These are phyloP conservation scores for Fragosphaeria purpurea DNA, from an alignment of 2,329 filamentous ascomycete genomes.

Conservation along the genomic window DNA sequence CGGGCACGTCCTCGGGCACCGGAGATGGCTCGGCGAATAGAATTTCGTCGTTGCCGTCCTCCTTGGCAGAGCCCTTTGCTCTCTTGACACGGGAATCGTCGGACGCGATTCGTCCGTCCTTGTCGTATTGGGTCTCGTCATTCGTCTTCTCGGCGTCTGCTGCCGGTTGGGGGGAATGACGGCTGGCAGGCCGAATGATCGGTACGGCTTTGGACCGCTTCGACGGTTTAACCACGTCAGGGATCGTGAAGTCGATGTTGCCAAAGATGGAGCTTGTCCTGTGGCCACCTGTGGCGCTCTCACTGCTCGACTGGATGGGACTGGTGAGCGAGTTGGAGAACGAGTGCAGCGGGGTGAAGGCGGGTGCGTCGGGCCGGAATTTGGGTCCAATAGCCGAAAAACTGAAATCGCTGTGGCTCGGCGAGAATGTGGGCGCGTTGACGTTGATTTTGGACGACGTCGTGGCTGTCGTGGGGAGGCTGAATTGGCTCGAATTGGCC, in stretches of 20 bases:
- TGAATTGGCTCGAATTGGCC: conserved; percentile 30
- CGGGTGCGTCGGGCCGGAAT: conserved; percentile 67
- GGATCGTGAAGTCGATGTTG: conserved; percentile 52
- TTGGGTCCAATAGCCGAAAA: conserved; percentile 57
- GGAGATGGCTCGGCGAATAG: conserved; percentile 55
- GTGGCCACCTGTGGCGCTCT: conserved; percentile 24
- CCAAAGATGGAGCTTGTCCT: conserved; percentile 53
- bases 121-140: conserved; percentile 34
- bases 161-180: conserved; percentile 17
- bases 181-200: conserved; percentile 58
- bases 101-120: conserved; percentile 46
- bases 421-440: conserved; percentile 60
- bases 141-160: conserved; percentile 10
- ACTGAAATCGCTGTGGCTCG: conserved; percentile 54
- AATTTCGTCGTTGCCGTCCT: conserved; percentile 63
- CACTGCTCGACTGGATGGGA: conserved; percentile 32
- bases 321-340: conserved; percentile 39
- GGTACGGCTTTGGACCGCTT: conserved; percentile 78
- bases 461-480: conserved; percentile 29
- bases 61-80: conserved; percentile 54
- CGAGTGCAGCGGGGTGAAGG: conserved; percentile 56
- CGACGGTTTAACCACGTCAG: conserved; percentile 52
- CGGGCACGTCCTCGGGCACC: no score
- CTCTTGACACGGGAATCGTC: conserved; percentile 68
- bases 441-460: conserved; percentile 53